phyloP scores from a whole-genome alignment of 2,329 filamentous ascomycete species.

The Teratosphaeria pseudoeucalypti region DNA sequence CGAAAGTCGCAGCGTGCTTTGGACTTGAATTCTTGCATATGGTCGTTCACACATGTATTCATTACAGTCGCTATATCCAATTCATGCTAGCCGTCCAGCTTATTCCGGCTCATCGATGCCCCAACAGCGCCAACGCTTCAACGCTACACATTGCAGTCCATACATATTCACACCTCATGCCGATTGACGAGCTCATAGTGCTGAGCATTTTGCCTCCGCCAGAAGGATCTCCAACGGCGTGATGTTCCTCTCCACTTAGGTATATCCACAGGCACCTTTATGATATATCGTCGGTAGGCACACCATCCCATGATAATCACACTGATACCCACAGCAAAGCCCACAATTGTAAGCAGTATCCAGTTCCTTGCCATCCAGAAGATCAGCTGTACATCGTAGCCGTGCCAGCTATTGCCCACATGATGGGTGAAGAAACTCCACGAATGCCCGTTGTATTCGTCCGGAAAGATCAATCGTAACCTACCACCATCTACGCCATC shows the following conservation, averaged over 20 bases:
- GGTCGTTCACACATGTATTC: neutral
- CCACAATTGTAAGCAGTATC: constrained; percentile 43
- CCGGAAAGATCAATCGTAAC: constrained; percentile 57
- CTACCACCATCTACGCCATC: constrained; percentile 36
- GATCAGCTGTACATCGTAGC: constrained; percentile 51
- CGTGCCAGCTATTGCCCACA: constrained; percentile 56
- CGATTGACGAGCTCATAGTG: constrained; percentile 23
- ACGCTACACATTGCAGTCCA: constrained; percentile 1
- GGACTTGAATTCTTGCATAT: no score
- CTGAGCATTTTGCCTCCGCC: constrained; percentile 16
- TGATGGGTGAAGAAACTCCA: constrained; percentile 66
- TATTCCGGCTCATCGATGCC: neutral
- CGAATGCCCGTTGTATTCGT: constrained; percentile 56
- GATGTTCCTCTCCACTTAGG: constrained; percentile 17
- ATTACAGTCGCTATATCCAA: neutral
- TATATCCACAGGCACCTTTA: constrained; percentile 7
- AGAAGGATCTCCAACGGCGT: constrained; percentile 17
- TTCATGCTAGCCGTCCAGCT: neutral
- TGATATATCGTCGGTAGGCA: constrained; percentile 37
- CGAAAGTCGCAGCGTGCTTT: no score
- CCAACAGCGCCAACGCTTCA: constrained; percentile 10
- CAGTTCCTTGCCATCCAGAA: constrained; percentile 52
- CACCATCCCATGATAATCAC: constrained; percentile 41
- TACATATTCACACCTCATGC: constrained; percentile 16
- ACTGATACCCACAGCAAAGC: constrained; percentile 39